Base-by-base conservation (phyloP, 129 eudicot species). In the Flaveria ramosissima region DNA sequence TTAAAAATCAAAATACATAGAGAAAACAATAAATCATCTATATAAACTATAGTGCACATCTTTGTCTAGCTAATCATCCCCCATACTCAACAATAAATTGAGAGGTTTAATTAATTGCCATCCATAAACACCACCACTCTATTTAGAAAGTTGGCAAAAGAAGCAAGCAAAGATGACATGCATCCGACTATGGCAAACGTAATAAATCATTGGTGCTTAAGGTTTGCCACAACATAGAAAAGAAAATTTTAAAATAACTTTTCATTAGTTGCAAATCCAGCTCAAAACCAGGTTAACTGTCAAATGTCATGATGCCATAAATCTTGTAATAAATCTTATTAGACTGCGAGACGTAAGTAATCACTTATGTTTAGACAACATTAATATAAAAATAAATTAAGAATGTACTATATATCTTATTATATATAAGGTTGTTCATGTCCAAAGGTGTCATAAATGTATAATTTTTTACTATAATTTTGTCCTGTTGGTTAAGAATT, bases 171-270 rank as follows among this genome's bases (percentile, higher is more conserved):
- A 76, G 70, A 30, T 68, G 67, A 71, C 69, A 68, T 83, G 77
- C 80, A 57, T 51, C 84, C 21, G 17, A 65, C 51, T 78, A 46
- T 11, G 50, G 80, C 41, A 26, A 66, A 43, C 27, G 77, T 68
- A 61, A 68, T 77, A 75, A 84, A 66, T 79, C 55, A 73, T 78
- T 78, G 87, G 68, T 83, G 63, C 50, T 73, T 67, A 80, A 78
- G 86, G 83, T 71, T 56, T 81, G 83, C 71, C 79, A 80, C 41
- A 59, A 71, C 30, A 70, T 47, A 41, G 79, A 42, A 72, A 83
- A 47, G 15, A 48, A 48, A 50, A 27, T 5, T 19, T 82, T 71
- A 30, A 27, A 20, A 7, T 43, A 51, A 43, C 50, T 65, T 30
- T 48, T 36, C 70, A 20, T 47, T 63, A 17, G 63, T 75, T 75